phyloP scores from a whole-genome alignment of 345 rosid species.

The Acer yangbiense region DNA sequence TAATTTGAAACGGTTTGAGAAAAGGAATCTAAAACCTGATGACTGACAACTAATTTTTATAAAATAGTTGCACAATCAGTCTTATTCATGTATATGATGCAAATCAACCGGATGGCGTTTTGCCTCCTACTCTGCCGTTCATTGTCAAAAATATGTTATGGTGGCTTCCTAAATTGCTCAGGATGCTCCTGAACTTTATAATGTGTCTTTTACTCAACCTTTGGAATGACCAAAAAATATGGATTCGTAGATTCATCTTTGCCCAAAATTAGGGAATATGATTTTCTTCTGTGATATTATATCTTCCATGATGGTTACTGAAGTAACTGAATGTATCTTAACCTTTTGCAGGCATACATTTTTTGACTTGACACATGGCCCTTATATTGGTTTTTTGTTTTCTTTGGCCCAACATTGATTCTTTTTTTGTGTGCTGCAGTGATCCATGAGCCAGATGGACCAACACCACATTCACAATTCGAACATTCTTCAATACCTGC shows the following conservation, averaged over 20 bases:
- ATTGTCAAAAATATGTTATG: no score
- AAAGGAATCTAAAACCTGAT: no score
- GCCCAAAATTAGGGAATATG: background rate
- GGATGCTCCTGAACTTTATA: no score
- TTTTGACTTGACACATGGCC: background rate
- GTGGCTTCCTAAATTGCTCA: no score
- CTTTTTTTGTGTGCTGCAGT: slow-evolving; percentile 48
- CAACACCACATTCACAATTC: slow-evolving; percentile 74
- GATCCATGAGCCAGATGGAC: slow-evolving; percentile 88
- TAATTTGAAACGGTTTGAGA: no score
- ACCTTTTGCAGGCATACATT: background rate
- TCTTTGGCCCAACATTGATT: background rate
- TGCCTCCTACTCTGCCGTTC: background rate
- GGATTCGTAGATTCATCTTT: background rate
- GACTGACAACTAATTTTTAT: no score
- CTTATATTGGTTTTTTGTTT: background rate
- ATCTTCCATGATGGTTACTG: background rate
- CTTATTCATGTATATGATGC: background rate
- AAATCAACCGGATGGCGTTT: background rate
- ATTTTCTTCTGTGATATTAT: background rate
- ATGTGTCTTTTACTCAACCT: no score
- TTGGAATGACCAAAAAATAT: no score
- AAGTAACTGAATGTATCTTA: background rate
- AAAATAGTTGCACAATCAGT: no score
- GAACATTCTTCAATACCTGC: slow-evolving; percentile 98